Base-by-base conservation (phyloP, 2,329 filamentous ascomycete genomes). In the Penicillium sp. region DNA sequence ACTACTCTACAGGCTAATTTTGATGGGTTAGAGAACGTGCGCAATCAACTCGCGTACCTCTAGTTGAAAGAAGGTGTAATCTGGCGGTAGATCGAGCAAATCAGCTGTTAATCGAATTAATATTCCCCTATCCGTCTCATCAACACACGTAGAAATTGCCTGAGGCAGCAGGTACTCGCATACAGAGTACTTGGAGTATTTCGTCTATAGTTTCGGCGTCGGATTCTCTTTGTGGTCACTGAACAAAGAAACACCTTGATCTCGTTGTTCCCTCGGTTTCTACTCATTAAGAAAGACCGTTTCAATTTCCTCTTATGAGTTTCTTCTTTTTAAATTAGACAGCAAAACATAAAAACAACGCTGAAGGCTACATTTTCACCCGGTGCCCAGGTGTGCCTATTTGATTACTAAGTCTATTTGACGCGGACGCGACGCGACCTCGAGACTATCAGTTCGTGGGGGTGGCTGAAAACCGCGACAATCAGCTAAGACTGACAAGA, bases 1-100 rank as follows among this genome's bases (percentile, higher is more conserved):
- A 48, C 52, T 55, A 65, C 55, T 23, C 49, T 75, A 19, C 64
- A 50, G 21, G 71, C 68, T 13, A 73, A 72, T 54, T 75, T 75
- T 49, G 66, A 70, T 53, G 64, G 57, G 15, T 56, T 71, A 36
- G 58, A 68, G 49, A 57, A 29, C 3, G 29, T 65, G 15, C 65
- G 69, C 21, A 55, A 41, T 31, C 47, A 42, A 39, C 55, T 67
- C 25, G 36, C 27, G 5, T 35, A 36, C 9, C 45, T 48, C 45
- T 48, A 48, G 21, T 8, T 8, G n/a, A 45, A 41, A 6, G 17
- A 44, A 35, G 5, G 8, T 36, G 9, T 48, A 25, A n/a, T 25
- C 15, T 25, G 25, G 31, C 15, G 45, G 31, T 36, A 48, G 31
- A 48, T 36, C 9, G 6, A 35, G 9, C 29, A 21, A 48, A 48